Evolutionary conservation across 106 monocot genomes (phyloP).

Genomic region (Apostasia shenzhenica): DNA sequence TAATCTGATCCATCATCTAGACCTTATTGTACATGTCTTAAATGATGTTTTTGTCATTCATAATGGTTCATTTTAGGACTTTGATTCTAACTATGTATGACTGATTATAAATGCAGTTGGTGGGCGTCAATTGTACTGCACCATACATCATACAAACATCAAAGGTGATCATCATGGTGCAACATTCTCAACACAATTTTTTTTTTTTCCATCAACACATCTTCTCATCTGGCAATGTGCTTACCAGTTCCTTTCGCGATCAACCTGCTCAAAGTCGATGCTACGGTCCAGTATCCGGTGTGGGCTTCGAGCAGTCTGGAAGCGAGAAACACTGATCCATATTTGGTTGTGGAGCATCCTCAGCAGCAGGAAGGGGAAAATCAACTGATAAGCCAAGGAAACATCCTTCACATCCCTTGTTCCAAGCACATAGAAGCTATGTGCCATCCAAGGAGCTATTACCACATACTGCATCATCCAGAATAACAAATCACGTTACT

Average conservation of each 20-base stretch:
- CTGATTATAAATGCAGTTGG: no score
- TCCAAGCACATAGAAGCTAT: constrained; percentile 12
- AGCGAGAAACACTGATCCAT: constrained; percentile 57
- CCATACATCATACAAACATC: no score
- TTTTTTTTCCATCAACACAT: not conserved
- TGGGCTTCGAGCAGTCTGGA: constrained; percentile 46
- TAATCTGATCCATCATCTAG: no score
- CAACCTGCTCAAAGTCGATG: constrained; percentile 71
- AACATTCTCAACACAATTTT: not conserved
- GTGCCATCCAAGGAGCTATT: constrained; percentile 43
- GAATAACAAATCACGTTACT: not conserved
- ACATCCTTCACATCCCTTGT: constrained; percentile 9
- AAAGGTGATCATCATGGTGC: no score
- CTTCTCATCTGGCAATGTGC: not conserved
- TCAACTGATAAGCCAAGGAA: not conserved
- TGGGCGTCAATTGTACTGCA: no score
- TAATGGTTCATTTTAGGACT: no score
- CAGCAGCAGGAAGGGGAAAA: constrained; percentile 17
- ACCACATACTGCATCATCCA: constrained; percentile 34
- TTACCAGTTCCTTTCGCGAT: constrained; percentile 60
- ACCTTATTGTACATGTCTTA: no score
- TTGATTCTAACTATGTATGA: no score
- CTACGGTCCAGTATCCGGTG: constrained; percentile 47
- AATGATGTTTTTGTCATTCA: no score
- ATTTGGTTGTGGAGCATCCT: constrained; percentile 39